Base-by-base conservation (phyloP, 1,139 yeast genomes). In the Kodamaea fungicola region DNA sequence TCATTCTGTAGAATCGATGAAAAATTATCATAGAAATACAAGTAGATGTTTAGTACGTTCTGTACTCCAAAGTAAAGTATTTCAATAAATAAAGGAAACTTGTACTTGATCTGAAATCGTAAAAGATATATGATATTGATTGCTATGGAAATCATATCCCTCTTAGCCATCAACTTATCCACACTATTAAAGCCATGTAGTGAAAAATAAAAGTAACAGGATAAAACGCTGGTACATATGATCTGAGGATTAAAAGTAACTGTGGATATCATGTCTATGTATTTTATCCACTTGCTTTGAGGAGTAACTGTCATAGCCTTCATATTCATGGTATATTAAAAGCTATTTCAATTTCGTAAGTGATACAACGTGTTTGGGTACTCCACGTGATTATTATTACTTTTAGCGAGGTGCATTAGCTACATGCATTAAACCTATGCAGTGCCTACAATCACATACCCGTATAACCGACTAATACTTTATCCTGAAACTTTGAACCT, bases 91-190 rank as follows among this genome's bases (percentile, higher is more conserved):
- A 28, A 7, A 22, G 39, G 43, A 33, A 39, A 40, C 43, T 12
- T 23, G 25, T 13, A 7, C 32, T 23, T 45, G 42, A 38, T 33
- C 29, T 38, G 35, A 38, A 58, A 59, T 33, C 65, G 38, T 2
- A 49, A 4, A 7, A 60, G 39, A 30, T 57, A 59, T 5, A 54
- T 8, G 12, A 57, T 24, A 40, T 58, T 57, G 33, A 59, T 42
- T 12, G 46, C n/a, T 26, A 55, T 48, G 25, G 55, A 52, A 2
- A 55, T 9, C 12, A 55, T 34, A 35, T 59, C 62, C 22, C 38
- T 39, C 19, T 16, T 16, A 16, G 19, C 19, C 3, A 30, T 23
- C 37, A 42, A 46, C 30, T 49, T 54, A 13, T 9, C 23, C 25
- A 12, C 29, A 23, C 30, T 29, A 29, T 16, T 21, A 8, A 32